Evolutionary conservation across 805 yeast genomes (phyloP), one percentile per base, ranked within the genome.

Genomic region (Zygotorulaspora sp.): DNA sequence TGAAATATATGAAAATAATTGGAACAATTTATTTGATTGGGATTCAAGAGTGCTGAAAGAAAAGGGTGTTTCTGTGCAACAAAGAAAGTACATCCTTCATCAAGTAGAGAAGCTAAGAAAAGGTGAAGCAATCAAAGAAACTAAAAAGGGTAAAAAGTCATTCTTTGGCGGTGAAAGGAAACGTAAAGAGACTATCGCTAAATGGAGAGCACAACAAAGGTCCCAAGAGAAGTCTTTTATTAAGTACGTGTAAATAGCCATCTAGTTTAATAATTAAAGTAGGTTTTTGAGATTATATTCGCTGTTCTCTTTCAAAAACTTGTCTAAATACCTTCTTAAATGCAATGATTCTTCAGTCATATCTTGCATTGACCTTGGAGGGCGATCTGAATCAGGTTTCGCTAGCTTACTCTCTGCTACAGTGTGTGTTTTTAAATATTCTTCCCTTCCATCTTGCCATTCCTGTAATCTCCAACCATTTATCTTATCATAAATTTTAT

Each of bases 141-240:
- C 76, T 47, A 74, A 74, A 49, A 62, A 67, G 45, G 86, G 89
- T n/a, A 80, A 73, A 68, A 86, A 86, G 71, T 71, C 74, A 51
- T 69, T 68, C 52, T 68, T 78, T 64, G 96, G 96, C 17, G 95
- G 96, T 55, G 96, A 88, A 64, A 76, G 96, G 60, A 82, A 78
- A 53, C 74, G 81, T 44, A 77, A 73, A 52, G 82, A 80, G 55
- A 72, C 72, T 48, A 65, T 70, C 12, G 90, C 95, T 7, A 74
- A 74, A 45, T 59, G 75, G 63, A 63, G 73, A 37, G 72, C 78
- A 38, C 76, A 75, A 49, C 75, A 77, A 47, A 67, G 71, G 22
- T 31, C 40, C 24, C 61, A 55, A 38, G 26, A 38, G 35, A 21
- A 30, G 31, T 21, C 29, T 17, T 19, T 26, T 24, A 23, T 36